Conservation (phyloP, 768 basidiomycete species). For the Tephrocybe rancida region DNA sequence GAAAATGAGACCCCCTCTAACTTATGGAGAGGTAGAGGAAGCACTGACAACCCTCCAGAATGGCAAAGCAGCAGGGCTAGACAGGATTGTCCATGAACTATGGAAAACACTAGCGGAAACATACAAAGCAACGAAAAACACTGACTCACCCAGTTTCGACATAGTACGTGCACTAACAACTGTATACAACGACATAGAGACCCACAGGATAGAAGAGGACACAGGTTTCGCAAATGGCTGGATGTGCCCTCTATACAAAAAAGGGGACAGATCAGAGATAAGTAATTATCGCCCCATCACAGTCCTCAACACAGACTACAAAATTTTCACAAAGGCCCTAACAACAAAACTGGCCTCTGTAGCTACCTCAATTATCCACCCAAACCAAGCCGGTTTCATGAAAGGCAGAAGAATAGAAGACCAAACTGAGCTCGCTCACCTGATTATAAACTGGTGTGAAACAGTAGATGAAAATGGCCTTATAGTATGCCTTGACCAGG, state of each 20-base stretch:
- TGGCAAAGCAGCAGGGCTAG: slow-evolving; percentile 22
- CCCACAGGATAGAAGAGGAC: neutral
- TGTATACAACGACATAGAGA: slow-evolving; percentile 8
- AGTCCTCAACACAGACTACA: slow-evolving; percentile 6
- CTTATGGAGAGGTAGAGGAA: slow-evolving; percentile 12
- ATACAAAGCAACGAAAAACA: neutral
- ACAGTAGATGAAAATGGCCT: neutral
- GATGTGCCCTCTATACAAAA: slow-evolving; percentile 12
- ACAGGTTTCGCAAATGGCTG: slow-evolving; percentile 4
- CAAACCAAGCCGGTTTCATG: slow-evolving; percentile 9
- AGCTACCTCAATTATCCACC: neutral
- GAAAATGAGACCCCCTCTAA: neutral
- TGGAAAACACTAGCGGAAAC: slow-evolving; percentile 13
- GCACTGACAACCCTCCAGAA: slow-evolving; percentile 17
- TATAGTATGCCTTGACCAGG: slow-evolving; percentile 5
- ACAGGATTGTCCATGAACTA: slow-evolving; percentile 27
- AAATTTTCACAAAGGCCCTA: slow-evolving; percentile 10
- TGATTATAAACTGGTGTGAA: neutral
- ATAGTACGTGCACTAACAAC: neutral
- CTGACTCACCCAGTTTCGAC: neutral
- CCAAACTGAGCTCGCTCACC: slow-evolving; percentile 3
- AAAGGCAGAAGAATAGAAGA: slow-evolving; percentile 1
- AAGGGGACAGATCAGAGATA: neutral
- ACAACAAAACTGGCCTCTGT: neutral
- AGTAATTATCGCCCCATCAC: slow-evolving; percentile 6